These are phyloP conservation scores for Sphagnum magellanicum DNA, from an alignment of 228 moss, liverwort and hornwort species.

Conservation along the genomic window DNA sequence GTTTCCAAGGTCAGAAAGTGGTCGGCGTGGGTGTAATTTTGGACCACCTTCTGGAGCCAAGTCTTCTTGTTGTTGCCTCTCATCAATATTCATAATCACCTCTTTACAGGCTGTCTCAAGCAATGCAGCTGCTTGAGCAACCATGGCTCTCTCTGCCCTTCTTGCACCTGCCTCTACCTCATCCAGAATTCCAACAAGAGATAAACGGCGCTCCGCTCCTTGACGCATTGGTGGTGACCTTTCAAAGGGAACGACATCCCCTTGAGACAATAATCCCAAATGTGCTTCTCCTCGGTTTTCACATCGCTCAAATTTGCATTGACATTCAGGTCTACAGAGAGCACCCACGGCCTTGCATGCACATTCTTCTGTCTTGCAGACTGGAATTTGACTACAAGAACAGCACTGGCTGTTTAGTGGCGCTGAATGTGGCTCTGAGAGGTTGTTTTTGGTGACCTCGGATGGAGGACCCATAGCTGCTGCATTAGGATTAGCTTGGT, in stretches of 20 bases:
- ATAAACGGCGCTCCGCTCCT: too few species aligned
- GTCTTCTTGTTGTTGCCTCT: neutral
- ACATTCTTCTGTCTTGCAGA: constrained; percentile 66
- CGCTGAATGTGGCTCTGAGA: neutral
- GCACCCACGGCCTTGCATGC: constrained; percentile 66
- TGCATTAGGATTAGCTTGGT: too few species aligned
- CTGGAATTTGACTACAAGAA: constrained; percentile 60
- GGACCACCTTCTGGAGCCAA: constrained; percentile 30
- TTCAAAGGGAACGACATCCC: too few species aligned
- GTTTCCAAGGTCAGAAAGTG: constrained; percentile 81
- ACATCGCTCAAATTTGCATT: constrained; percentile 53
- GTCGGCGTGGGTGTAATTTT: constrained; percentile 52
- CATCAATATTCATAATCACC: neutral
- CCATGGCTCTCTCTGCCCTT: constrained; percentile 72
- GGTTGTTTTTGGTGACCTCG: constrained; percentile 11
- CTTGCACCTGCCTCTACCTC: constrained; percentile 78
- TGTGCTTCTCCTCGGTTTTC: constrained; percentile 49
- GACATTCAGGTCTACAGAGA: constrained; percentile 51
- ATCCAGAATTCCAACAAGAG: constrained; percentile 24
- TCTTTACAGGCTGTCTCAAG: constrained; percentile 79
- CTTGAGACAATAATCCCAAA: too few species aligned
- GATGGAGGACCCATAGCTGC: neutral
- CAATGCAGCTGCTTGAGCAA: constrained; percentile 72
- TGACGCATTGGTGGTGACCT: too few species aligned
- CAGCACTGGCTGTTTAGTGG: constrained; percentile 16